phyloP scores from a whole-genome alignment of 495 filamentous ascomycete genomes.

The Aspergillus kassunensis region DNA sequence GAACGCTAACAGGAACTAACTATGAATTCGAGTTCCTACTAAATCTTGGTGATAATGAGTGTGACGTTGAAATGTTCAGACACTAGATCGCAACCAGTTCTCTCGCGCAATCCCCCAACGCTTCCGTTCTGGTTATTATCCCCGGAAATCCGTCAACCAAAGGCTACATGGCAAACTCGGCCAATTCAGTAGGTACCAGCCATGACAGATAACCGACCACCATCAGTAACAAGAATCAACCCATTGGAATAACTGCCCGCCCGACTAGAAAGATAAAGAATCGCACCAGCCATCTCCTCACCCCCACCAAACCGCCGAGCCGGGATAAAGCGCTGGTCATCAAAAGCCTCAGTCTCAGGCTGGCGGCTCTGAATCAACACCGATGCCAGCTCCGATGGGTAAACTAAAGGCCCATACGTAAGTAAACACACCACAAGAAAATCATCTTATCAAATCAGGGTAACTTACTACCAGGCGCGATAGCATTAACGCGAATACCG shows the following conservation, averaged over 20 bases:
- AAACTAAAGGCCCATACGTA: background rate
- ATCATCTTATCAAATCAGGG: too few relatives aligned
- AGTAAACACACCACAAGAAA: too few relatives aligned
- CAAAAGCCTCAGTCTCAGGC: constrained; percentile 32
- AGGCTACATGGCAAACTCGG: too few relatives aligned
- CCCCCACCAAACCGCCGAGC: constrained; percentile 44
- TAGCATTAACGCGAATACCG: constrained; percentile 55
- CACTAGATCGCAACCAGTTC: too few relatives aligned
- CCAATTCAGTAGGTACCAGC: too few relatives aligned
- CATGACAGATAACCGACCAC: constrained; percentile 43
- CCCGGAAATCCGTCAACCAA: too few relatives aligned
- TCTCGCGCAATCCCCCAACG: too few relatives aligned
- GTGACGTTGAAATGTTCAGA: too few relatives aligned
- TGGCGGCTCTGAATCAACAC: constrained; percentile 4
- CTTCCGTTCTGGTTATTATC: too few relatives aligned
- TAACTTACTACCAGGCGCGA: constrained; percentile 56
- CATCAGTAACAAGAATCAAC: constrained; percentile 51
- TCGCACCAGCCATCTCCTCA: constrained; percentile 60
- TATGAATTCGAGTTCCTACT: too few relatives aligned
- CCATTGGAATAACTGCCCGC: constrained; percentile 60
- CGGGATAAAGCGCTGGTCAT: constrained; percentile 39
- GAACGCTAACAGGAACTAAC: too few relatives aligned
- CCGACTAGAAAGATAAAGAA: constrained; percentile 58
- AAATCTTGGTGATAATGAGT: too few relatives aligned
- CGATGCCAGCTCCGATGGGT: constrained; percentile 12